These are phyloP conservation scores for Micractinium sp. DNA, from an alignment of 139 green algal genomes.

Conservation along the genomic window DNA sequence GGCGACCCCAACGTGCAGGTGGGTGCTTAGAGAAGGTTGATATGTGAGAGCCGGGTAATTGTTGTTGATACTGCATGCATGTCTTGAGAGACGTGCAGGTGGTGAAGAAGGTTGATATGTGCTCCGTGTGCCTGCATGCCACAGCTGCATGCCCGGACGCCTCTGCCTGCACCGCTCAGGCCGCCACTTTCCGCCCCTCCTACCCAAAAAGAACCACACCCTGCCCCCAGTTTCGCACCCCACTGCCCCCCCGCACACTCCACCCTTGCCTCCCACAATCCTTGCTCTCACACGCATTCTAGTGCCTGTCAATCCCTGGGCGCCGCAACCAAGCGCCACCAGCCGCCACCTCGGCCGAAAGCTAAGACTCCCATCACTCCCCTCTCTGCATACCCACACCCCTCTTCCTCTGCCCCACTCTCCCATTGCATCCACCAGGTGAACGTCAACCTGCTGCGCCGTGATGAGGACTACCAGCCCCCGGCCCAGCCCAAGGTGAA, in stretches of 20 bases:
- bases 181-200: too few species aligned
- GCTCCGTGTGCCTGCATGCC: not conserved
- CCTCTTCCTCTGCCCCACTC: not conserved
- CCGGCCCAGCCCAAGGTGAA: slow-evolving; percentile 64
- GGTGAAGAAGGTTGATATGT: not conserved
- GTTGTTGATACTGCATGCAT: too few species aligned
- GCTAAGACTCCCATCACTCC: too few species aligned
- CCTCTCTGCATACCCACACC: too few species aligned
- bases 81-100: slow-evolving; percentile 24
- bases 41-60: not conserved
- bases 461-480: slow-evolving; percentile 74
- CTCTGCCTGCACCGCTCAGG: too few species aligned
- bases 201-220: too few species aligned
- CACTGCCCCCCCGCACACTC: not conserved
- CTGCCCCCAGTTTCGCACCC: not conserved
- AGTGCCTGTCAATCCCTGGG: too few species aligned
- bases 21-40: not conserved
- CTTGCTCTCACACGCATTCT: too few species aligned
- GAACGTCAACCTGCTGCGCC: slow-evolving; percentile 86
- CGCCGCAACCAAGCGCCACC: too few species aligned
- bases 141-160: not conserved
- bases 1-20: slow-evolving; percentile 30
- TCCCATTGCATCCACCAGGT: slow-evolving; percentile 46
- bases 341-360: too few species aligned
- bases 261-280: not conserved